Conservation (phyloP, 2,329 filamentous ascomycete species). For the Apiospora phragmitis region DNA sequence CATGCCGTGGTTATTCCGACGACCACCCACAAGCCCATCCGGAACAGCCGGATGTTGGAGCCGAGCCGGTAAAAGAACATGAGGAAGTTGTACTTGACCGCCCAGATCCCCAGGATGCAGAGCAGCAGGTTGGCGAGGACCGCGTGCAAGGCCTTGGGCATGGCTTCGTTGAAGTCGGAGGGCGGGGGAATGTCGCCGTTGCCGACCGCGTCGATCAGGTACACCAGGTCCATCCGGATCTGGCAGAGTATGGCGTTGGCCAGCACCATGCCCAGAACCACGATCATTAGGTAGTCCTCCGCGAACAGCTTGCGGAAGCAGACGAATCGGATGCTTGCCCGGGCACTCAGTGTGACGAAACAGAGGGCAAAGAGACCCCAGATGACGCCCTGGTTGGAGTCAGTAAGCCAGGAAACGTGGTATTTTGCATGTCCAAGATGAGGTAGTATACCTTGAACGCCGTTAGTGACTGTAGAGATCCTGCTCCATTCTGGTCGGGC, state of each 20-base stretch:
- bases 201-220: neutral
- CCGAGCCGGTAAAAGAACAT: neutral
- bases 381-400: neutral
- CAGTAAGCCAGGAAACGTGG: neutral
- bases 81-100: neutral
- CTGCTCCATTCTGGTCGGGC: neutral
- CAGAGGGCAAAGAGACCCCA: neutral
- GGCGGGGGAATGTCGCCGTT: neutral
- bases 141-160: neutral
- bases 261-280: neutral
- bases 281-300: neutral
- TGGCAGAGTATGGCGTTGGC: neutral
- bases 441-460: neutral
- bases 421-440: too few relatives aligned
- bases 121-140: neutral
- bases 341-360: neutral
- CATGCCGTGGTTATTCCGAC: neutral
- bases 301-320: neutral
- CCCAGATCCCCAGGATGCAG: neutral
- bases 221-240: neutral
- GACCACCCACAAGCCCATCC: neutral
- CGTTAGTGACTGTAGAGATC: neutral
- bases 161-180: neutral
- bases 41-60: neutral
- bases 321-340: neutral